A percentile compares a stretch with the other conserved stretches of the same genome.
Evolutionary conservation across 108 stramenopile species (phyloP).

Genomic region (Fragilaria radians): DNA sequence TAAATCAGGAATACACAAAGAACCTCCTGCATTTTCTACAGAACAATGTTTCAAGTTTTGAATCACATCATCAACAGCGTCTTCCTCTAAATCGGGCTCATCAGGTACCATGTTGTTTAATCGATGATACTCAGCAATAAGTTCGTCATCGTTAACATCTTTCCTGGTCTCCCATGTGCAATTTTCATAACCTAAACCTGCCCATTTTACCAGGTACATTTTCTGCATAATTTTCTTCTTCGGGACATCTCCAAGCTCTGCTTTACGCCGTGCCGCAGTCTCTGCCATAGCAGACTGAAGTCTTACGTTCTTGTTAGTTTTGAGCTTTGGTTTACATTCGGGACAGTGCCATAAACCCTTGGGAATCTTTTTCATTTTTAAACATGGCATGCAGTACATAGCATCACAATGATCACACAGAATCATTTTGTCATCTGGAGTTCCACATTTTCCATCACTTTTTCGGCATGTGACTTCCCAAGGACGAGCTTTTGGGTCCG

Average conservation of each 20-base stretch:
- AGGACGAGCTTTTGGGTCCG: conserved; percentile 70
- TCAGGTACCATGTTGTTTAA: conserved; percentile 66
- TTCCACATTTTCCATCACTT: conserved; percentile 64
- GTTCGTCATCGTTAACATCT: conserved; percentile 72
- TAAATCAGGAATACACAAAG: conserved; percentile 31
- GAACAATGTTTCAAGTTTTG: conserved; percentile 41
- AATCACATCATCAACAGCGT: conserved; percentile 42
- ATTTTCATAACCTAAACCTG: conserved; percentile 87
- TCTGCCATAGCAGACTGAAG: conserved; percentile 77
- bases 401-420: conserved; percentile 92
- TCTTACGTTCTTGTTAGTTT: conserved; percentile 42
- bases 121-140: conserved; percentile 68
- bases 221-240: conserved; percentile 67
- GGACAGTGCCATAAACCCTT: conserved; percentile 84
- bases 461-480: conserved; percentile 81
- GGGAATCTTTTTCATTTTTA: conserved; percentile 64
- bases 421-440: conserved; percentile 55
- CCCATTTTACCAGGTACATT: conserved; percentile 96
- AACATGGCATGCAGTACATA: conserved; percentile 59
- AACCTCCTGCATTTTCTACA: conserved; percentile 55
- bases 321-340: conserved; percentile 68
- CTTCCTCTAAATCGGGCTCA: conserved; percentile 52
- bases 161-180: conserved; percentile 95
- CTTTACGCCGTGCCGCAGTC: conserved; percentile 66
- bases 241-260: conserved; percentile 75